These are phyloP conservation scores for Juglanconis juglandina DNA, from an alignment of 2,329 filamentous ascomycete species.

Conservation along the genomic window DNA sequence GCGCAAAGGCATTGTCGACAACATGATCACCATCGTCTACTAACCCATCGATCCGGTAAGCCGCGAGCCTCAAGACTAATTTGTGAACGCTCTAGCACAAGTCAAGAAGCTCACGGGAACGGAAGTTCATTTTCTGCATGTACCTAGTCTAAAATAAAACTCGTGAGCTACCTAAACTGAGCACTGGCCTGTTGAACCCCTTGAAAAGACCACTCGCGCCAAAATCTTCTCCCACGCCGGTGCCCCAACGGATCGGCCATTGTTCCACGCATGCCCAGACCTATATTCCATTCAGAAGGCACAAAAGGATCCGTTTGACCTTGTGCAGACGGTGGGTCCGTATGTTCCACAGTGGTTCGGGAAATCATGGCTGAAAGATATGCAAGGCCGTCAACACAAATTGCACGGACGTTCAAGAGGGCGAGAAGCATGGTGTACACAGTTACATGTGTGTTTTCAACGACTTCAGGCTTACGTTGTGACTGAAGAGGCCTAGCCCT, in stretches of 20 bases:
- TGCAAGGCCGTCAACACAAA: slow-evolving; percentile 39
- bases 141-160: neutral
- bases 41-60: slow-evolving; percentile 42
- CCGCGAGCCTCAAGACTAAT: slow-evolving; percentile 29
- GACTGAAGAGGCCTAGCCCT: slow-evolving; percentile 44
- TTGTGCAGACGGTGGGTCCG: slow-evolving; percentile 1
- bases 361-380: too few species aligned
- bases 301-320: slow-evolving; percentile 21
- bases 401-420: slow-evolving; percentile 39
- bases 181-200: neutral
- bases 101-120: slow-evolving; percentile 38
- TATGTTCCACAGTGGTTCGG: too few species aligned
- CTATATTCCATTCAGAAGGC: slow-evolving; percentile 42
- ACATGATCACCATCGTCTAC: slow-evolving; percentile 46
- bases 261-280: slow-evolving; percentile 41
- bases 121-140: slow-evolving; percentile 47
- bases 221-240: slow-evolving; percentile 50
- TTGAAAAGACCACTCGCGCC: slow-evolving; percentile 42
- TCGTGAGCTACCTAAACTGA: neutral
- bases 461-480: slow-evolving; percentile 10
- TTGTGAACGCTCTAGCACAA: slow-evolving; percentile 44
- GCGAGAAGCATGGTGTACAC: slow-evolving; percentile 38
- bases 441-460: slow-evolving; percentile 45
- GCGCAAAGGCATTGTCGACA: slow-evolving; percentile 33
- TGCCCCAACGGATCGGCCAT: slow-evolving; percentile 35